Evolutionary conservation across 2,329 filamentous ascomycete species (phyloP), one percentile per base, ranked within the genome.

Genomic region (Verticillium alfalfae): DNA sequence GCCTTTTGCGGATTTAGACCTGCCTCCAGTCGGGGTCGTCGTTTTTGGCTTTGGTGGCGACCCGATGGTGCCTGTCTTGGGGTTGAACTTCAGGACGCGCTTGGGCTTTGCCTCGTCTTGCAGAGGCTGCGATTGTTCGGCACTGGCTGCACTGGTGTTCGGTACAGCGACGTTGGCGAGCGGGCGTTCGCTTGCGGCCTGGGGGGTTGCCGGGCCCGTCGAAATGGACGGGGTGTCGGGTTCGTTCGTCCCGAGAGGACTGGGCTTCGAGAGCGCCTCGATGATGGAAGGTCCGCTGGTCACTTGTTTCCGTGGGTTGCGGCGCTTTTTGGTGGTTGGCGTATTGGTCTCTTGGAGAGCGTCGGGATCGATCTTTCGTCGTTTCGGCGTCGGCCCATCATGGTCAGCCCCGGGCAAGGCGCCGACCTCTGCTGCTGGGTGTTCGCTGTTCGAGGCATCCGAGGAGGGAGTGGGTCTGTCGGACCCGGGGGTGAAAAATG

Each of bases 61-160:
- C 4, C 85, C 84, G 58, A 88, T 81, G 2, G 85, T 88, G 5
- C 86, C 85, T 1, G 85, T 88, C 63, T 80, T 84, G 1, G 79
- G 78, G 64, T 88, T 87, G 67, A 87, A 79, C 63, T 76, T 81
- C 22, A 88, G 71, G 1, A 88, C 66, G 65, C 83, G 87, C 54
- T 76, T 79, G 1, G 79, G 75, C 59, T 77, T 79, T 12, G 61
- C 3, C 22, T 65, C 62, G 8, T 60, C 56, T 16, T 62, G 37
- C 45, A 18, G 45, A 52, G 38, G 18, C 65, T 5, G 39, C 49
- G 16, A 18, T 34, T 22, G 60, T 54, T 60, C 60, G 12, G 62
- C 34, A 7, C 59, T 60, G 18, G 57, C 52, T 18, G 61, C 34
- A 18, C 8, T 52, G 45, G n/a, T 52, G 18, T 52, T 52, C 2